Percentiles rank a stretch among this genome's conserved stretches.
Evolutionary conservation across 2,329 filamentous ascomycete species (phyloP).

Genomic region (Didymella keratinophila): DNA sequence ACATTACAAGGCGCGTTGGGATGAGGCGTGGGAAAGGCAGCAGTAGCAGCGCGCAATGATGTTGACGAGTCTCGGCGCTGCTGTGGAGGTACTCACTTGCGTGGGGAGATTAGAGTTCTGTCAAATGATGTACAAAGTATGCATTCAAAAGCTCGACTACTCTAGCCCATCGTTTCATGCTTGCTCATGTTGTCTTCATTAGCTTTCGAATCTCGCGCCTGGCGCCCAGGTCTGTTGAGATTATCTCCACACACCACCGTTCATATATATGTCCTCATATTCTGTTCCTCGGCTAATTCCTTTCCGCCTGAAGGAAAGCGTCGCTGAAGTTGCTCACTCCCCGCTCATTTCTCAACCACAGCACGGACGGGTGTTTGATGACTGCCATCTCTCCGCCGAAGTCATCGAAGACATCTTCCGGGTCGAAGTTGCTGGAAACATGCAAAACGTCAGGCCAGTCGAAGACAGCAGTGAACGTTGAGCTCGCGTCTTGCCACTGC

Average conservation of each 20-base stretch:
- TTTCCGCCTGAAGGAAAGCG: background rate
- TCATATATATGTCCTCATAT: background rate
- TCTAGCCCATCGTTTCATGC: background rate
- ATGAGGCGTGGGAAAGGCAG: conserved; percentile 7
- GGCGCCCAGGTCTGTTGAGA: background rate
- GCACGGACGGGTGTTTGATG: background rate
- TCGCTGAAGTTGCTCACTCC: background rate
- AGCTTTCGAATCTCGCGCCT: background rate
- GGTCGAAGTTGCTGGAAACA: background rate
- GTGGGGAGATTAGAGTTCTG: background rate
- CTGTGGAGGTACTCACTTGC: background rate
- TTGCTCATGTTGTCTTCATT: background rate
- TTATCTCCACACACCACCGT: background rate
- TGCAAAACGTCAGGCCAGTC: background rate
- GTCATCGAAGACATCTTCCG: background rate
- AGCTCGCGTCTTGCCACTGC: background rate
- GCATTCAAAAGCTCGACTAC: background rate
- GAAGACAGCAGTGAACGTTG: background rate
- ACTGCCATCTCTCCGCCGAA: background rate
- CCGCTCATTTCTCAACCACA: background rate
- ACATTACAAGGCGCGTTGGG: conserved; percentile 3
- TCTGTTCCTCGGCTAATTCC: background rate
- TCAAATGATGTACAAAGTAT: background rate
- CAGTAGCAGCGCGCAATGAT: background rate
- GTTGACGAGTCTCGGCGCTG: background rate